Base-by-base conservation (phyloP, 768 basidiomycete species). In the Rhodotorula toruloides region DNA sequence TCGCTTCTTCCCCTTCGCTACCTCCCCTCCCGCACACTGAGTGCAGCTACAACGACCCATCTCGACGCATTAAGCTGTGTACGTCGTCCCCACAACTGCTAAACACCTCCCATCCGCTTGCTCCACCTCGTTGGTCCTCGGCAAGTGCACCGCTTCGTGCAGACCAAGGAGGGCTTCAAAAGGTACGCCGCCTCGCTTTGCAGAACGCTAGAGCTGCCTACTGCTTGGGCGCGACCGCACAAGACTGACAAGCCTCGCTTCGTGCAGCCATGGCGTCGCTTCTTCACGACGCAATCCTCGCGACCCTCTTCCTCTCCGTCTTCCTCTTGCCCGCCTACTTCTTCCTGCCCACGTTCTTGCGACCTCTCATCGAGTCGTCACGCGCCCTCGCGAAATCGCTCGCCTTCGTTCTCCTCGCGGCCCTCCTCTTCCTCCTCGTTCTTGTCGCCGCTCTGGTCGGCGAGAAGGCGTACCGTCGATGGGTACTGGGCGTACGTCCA, bases 391-490 rank as follows among this genome's bases (percentile, higher is more conserved):
- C 49, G 34, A 36, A 29, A 25, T 56, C 65, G 27, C 21, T 52
- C 59, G 17, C 61, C 27, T 61, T 27, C 40, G 29, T 65, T 46
- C 6, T 32, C 36, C 36, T 39, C 21, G 9, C 16, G 27, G 9
- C 39, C 27, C 37, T 27, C 27, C 19, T 31, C 59, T 3, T 43
- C 31, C 10, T 44, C 46, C 13, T 67, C 47, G 25, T 56, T n/a
- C 16, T 67, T 55, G 65, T 50, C 16, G 29, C 37, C 19, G 56
- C 52, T 3, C 66, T 67, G 36, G 32, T 58, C 16, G 61, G 31
- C 12, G 66, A 67, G 12, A 67, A 67, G 53, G 66, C 66, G 21
- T 39, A 53, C 44, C 52, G 58, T 12, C 22, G 66, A 1, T 67
- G 61, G 61, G 9, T 8, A 1, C 44, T 40, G 31, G 56, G 39